Conservation (phyloP, 2,329 filamentous ascomycete species). For the Ophiostoma ulmi region DNA sequence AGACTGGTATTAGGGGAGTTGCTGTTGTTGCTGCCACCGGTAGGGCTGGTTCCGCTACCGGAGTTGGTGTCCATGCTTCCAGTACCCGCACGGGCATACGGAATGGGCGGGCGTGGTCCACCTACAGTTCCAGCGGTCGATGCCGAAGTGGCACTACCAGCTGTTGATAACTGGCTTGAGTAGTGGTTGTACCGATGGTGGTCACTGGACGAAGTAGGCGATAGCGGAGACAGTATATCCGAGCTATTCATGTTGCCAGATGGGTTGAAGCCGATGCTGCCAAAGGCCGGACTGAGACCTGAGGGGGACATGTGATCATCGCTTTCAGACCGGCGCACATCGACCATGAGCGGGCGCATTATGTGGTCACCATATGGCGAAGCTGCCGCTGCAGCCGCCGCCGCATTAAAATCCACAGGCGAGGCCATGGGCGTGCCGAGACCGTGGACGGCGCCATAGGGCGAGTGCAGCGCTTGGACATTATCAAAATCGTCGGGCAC, state of each 20-base stretch:
- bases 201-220: constrained; percentile 42
- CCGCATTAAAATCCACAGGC: constrained; percentile 36
- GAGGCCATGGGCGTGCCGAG: constrained; percentile 46
- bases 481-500: constrained; percentile 68
- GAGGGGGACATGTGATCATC: constrained; percentile 51
- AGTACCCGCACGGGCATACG: neutral
- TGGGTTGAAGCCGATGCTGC: constrained; percentile 59
- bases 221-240: constrained; percentile 55
- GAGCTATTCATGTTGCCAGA: constrained; percentile 43
- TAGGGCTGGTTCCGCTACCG: neutral
- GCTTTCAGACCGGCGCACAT: neutral
- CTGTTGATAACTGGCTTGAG: constrained; percentile 32
- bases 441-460: constrained; percentile 57
- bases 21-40: constrained; percentile 5
- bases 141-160: constrained; percentile 31
- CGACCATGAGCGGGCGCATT: neutral
- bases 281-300: constrained; percentile 62
- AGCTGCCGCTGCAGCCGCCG: constrained; percentile 21
- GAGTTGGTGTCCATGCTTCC: neutral
- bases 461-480: constrained; percentile 62
- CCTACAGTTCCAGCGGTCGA: constrained; percentile 36
- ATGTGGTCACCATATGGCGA: constrained; percentile 1
- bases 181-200: constrained; percentile 44
- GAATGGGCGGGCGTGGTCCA: neutral
- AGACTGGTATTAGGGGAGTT: constrained; percentile 34